Conservation (phyloP, 2,329 filamentous ascomycete genomes). For the Pezicula carpinea region DNA sequence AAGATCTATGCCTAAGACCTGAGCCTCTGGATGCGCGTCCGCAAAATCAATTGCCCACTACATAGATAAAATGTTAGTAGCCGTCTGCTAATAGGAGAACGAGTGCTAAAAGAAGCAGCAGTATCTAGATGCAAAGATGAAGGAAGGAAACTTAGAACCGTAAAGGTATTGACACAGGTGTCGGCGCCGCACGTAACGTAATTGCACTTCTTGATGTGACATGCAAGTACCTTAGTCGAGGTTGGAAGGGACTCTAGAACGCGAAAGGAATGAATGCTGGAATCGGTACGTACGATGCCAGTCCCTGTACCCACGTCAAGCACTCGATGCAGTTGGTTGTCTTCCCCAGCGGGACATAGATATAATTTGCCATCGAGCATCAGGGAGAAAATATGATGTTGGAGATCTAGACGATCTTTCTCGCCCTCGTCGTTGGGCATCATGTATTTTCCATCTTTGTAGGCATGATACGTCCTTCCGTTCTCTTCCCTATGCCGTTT, state of each 20-base stretch:
- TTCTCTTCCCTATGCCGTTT: slow-evolving; percentile 2
- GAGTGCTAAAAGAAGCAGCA: too few relatives aligned
- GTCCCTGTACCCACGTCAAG: slow-evolving; percentile 2
- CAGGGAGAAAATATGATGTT: slow-evolving; percentile 2
- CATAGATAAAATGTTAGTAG: not conserved
- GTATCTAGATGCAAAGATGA: too few relatives aligned
- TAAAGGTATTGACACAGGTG: too few relatives aligned
- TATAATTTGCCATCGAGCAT: slow-evolving; percentile 1
- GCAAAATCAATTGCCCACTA: slow-evolving; percentile 7
- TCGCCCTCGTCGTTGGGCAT: slow-evolving; percentile 6
- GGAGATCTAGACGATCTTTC: not conserved
- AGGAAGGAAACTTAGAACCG: too few relatives aligned
- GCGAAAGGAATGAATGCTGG: not conserved
- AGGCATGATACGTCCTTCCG: too few relatives aligned
- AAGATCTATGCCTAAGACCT: slow-evolving; percentile 25
- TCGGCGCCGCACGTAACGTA: too few relatives aligned
- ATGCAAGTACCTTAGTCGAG: not conserved
- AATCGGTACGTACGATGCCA: not conserved
- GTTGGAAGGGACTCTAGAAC: not conserved
- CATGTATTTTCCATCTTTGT: slow-evolving; percentile 1
- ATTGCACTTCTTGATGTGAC: too few relatives aligned
- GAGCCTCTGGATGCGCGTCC: slow-evolving; percentile 1
- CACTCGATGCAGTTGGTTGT: not conserved
- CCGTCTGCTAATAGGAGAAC: not conserved
- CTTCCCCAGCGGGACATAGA: not conserved